A percentile compares a stretch with the other conserved stretches of the same genome.
phyloP scores from a whole-genome alignment of 2,329 filamentous ascomycete genomes.

The Metarhizium humberi region DNA sequence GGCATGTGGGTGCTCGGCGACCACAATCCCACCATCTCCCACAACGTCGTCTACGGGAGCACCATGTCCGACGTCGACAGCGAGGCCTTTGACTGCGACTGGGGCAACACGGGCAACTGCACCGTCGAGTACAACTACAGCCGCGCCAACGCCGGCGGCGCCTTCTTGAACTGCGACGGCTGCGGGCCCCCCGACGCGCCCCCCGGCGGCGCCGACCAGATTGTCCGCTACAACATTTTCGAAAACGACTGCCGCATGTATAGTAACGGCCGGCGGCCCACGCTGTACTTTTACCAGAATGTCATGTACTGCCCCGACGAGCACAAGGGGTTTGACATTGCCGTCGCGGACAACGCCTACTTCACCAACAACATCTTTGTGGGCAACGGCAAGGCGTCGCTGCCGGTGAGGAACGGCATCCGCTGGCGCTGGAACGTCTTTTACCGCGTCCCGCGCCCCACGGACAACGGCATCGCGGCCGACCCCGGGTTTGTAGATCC shows the following conservation, averaged over 20 bases:
- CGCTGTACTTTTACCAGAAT: slow-evolving; percentile 16
- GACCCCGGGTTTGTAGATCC: slow-evolving; percentile 11
- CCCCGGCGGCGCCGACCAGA: slow-evolving; percentile 12
- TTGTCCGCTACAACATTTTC: slow-evolving; percentile 18
- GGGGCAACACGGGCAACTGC: slow-evolving; percentile 16
- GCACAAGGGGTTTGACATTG: slow-evolving; percentile 10
- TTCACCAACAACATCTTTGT: slow-evolving; percentile 18
- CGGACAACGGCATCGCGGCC: slow-evolving; percentile 9
- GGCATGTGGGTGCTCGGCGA: slow-evolving; percentile 18
- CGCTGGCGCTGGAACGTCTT: slow-evolving; percentile 15
- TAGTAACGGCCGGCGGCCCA: slow-evolving; percentile 13
- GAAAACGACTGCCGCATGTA: slow-evolving; percentile 16
- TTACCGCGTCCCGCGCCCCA: slow-evolving; percentile 9
- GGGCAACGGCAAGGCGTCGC: slow-evolving; percentile 11
- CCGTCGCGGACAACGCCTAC: slow-evolving; percentile 9
- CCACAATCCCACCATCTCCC: slow-evolving; percentile 11
- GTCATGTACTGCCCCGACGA: slow-evolving; percentile 14
- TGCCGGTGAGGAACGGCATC: slow-evolving; percentile 10
- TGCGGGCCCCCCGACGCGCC: slow-evolving; percentile 7
- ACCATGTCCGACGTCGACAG: slow-evolving; percentile 15
- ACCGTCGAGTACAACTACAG: slow-evolving; percentile 18
- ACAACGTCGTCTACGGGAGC: slow-evolving; percentile 15
- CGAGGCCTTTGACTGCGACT: slow-evolving; percentile 18
- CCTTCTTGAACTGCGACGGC: slow-evolving; percentile 17
- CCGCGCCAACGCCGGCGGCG: slow-evolving; percentile 17